These are phyloP conservation scores for Mimosa pudica DNA, from an alignment of 306 rosid genomes.

Conservation along the genomic window DNA sequence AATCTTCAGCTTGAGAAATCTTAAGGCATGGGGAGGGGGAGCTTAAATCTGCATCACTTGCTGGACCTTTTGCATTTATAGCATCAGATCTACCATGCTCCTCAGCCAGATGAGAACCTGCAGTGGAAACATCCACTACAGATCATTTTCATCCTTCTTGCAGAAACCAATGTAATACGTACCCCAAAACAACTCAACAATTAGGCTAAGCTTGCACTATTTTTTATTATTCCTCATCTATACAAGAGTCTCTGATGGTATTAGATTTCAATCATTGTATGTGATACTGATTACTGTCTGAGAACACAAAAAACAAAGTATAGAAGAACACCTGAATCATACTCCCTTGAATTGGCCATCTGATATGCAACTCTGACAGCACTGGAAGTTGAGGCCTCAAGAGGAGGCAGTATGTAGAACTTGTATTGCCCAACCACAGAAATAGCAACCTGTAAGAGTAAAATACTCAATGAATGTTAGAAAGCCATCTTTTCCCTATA, in stretches of 20 bases:
- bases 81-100: slow-evolving; percentile 31
- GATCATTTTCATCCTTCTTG: slow-evolving; percentile 13
- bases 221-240: neutral
- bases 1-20: slow-evolving; percentile 27
- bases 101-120: slow-evolving; percentile 44
- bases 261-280: slow-evolving; percentile 15
- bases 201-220: slow-evolving; percentile 7
- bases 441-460: slow-evolving; percentile 46
- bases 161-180: slow-evolving; percentile 21
- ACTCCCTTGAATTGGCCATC: slow-evolving; percentile 33
- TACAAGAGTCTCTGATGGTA: neutral
- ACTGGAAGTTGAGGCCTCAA: slow-evolving; percentile 22
- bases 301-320: slow-evolving; percentile 9
- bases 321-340: slow-evolving; percentile 44
- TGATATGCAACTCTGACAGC: slow-evolving; percentile 44
- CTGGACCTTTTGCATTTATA: slow-evolving; percentile 26
- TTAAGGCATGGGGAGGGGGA: slow-evolving; percentile 29
- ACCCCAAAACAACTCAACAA: slow-evolving; percentile 17
- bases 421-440: slow-evolving; percentile 27
- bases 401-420: slow-evolving; percentile 53
- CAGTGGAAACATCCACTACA: slow-evolving; percentile 21
- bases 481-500: neutral
- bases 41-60: slow-evolving; percentile 28
- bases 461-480: neutral
- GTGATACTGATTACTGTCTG: neutral